Evolutionary conservation across 129 eudicot genomes (phyloP).

Genomic region (Erigeron canadensis): DNA sequence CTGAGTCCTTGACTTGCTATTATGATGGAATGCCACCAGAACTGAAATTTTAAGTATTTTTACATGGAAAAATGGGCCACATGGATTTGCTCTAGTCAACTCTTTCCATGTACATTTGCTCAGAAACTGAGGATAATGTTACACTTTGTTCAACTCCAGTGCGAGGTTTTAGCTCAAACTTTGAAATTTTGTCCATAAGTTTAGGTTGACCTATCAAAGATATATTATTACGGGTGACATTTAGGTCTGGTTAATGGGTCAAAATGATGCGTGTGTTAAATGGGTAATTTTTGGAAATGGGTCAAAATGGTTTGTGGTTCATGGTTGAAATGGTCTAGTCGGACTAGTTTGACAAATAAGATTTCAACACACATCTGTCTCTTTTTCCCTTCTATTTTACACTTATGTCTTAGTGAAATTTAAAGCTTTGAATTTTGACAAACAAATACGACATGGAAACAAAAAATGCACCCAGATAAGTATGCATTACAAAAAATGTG

Average conservation of each 20-base stretch:
- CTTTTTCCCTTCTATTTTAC: background rate
- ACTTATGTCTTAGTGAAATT: background rate
- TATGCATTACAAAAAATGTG: background rate
- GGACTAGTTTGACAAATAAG: background rate
- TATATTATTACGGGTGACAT: background rate
- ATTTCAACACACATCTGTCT: background rate
- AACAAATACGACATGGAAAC: slow-evolving; percentile 6
- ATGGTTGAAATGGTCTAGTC: background rate
- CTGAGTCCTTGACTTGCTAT: background rate
- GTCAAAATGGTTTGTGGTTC: background rate
- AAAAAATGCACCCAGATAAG: slow-evolving; percentile 5
- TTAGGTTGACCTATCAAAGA: background rate
- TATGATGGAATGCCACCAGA: background rate
- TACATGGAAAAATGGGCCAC: background rate
- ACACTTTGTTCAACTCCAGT: too few species aligned
- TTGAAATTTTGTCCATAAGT: background rate
- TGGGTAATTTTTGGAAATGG: background rate
- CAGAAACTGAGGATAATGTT: background rate
- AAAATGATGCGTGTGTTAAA: background rate
- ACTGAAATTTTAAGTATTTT: slow-evolving; percentile 1
- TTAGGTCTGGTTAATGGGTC: background rate
- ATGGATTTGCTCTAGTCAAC: background rate
- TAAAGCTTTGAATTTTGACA: slow-evolving; percentile 4
- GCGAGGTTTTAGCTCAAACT: background rate
- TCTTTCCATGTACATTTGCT: background rate